phyloP scores from a whole-genome alignment of 208 protist species.

The Naegleria fowleri region DNA sequence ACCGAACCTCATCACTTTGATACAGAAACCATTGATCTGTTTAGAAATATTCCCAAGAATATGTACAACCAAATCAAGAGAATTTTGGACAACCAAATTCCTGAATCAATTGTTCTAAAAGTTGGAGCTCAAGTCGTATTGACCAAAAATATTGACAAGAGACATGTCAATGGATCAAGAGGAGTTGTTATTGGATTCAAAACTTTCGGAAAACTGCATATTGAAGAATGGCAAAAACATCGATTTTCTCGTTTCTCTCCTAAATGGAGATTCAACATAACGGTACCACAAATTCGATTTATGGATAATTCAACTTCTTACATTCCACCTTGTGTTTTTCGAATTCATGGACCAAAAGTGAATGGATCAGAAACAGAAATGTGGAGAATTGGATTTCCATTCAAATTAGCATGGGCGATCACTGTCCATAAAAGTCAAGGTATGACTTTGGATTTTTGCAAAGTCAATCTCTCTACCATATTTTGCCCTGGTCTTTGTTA shows the following conservation, averaged over 20 bases:
- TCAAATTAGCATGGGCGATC: slow-evolving; percentile 87
- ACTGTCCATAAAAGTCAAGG: slow-evolving; percentile 94
- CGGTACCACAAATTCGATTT: not conserved
- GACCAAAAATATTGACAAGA: not conserved
- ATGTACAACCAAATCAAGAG: not conserved
- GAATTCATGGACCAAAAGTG: not conserved
- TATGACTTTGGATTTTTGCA: slow-evolving; percentile 56
- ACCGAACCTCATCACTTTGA: not conserved
- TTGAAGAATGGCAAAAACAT: not conserved
- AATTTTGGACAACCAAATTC: not conserved
- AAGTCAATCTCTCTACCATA: not conserved
- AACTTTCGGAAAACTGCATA: not conserved
- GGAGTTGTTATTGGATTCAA: slow-evolving; percentile 3
- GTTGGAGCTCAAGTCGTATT: not conserved
- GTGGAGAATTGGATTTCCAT: slow-evolving; percentile 55
- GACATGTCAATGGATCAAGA: slow-evolving; percentile 11
- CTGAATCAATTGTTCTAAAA: not conserved
- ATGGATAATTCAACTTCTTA: not conserved
- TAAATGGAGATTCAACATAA: not conserved
- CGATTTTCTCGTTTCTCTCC: not conserved
- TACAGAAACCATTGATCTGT: not conserved
- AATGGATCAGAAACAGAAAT: not conserved
- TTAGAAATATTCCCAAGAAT: not conserved
- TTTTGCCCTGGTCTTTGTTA: slow-evolving; percentile 32
- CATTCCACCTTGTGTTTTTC: not conserved